Conservation (phyloP, 2,329 filamentous ascomycete species). For the Lasiodiplodia citricola region DNA sequence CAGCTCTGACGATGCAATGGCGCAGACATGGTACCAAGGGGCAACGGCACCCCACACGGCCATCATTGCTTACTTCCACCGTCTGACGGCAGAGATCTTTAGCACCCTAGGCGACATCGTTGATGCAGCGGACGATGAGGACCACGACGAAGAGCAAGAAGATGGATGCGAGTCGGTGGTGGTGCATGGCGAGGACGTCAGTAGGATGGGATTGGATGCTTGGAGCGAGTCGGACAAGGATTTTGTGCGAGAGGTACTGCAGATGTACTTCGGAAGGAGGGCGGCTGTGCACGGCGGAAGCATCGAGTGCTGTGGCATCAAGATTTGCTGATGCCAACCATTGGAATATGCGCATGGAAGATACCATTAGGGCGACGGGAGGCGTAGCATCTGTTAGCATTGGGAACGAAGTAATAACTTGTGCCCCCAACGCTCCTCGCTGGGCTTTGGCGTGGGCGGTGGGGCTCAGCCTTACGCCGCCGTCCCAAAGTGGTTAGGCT, state of each 20-base stretch:
- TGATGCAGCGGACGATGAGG: constrained; percentile 51
- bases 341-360: not conserved
- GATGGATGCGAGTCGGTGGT: constrained; percentile 47
- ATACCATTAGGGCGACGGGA: not conserved
- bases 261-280: constrained; percentile 68
- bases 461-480: not conserved
- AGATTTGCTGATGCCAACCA: constrained; percentile 61
- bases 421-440: not conserved
- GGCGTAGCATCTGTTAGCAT: not conserved
- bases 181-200: constrained; percentile 68
- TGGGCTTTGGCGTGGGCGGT: not conserved
- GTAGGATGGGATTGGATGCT: constrained; percentile 75
- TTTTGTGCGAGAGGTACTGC: constrained; percentile 68
- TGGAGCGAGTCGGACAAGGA: constrained; percentile 75
- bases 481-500: constrained; percentile 11
- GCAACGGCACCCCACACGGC: constrained; percentile 64
- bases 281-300: constrained; percentile 70
- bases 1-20: constrained; percentile 48
- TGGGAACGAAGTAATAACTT: not conserved
- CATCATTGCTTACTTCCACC: constrained; percentile 81
- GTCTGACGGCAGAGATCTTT: constrained; percentile 71
- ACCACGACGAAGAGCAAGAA: constrained; percentile 45
- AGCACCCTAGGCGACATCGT: constrained; percentile 67
- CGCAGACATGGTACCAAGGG: constrained; percentile 37
- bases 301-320: constrained; percentile 76